Evolutionary conservation across 176 grass and related monocot species (phyloP).

Genomic region (Poa annua): DNA sequence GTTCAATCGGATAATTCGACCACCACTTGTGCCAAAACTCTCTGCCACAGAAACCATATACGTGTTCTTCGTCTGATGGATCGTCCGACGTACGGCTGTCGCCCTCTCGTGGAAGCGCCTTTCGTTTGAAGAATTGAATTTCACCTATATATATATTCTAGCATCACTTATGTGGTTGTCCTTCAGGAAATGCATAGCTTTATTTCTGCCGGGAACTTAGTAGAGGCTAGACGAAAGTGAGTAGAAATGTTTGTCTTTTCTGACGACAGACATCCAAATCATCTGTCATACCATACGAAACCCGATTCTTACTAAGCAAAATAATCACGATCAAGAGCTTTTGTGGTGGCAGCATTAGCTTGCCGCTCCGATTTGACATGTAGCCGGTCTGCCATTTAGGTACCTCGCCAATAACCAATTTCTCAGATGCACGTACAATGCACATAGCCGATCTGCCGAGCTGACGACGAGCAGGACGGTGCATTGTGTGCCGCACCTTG

Average conservation of each 20-base stretch:
- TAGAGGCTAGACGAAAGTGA: too few relatives aligned
- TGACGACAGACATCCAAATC: too few relatives aligned
- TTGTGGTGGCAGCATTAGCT: slow-evolving; percentile 28
- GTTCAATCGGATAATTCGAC: not conserved
- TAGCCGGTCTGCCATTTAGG: slow-evolving; percentile 17
- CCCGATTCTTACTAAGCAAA: not conserved
- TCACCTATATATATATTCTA: too few relatives aligned
- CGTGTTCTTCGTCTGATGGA: not conserved
- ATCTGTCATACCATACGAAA: not conserved
- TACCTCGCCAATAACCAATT: not conserved
- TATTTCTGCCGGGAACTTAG: too few relatives aligned
- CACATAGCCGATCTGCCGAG: not conserved
- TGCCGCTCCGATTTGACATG: not conserved
- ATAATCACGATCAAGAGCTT: not conserved
- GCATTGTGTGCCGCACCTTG: too few relatives aligned
- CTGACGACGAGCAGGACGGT: not conserved
- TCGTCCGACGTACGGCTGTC: not conserved
- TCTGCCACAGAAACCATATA: not conserved
- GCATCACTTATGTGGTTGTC: too few relatives aligned
- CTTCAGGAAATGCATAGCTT: too few relatives aligned
- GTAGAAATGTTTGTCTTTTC: not conserved
- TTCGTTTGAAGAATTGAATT: too few relatives aligned
- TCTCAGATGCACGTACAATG: not conserved
- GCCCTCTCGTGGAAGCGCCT: not conserved
- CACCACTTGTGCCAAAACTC: not conserved